A percentile compares a stretch with the other conserved stretches of the same genome.
phyloP scores from a whole-genome alignment of 768 basidiomycete species.

The Trametes meyenii region DNA sequence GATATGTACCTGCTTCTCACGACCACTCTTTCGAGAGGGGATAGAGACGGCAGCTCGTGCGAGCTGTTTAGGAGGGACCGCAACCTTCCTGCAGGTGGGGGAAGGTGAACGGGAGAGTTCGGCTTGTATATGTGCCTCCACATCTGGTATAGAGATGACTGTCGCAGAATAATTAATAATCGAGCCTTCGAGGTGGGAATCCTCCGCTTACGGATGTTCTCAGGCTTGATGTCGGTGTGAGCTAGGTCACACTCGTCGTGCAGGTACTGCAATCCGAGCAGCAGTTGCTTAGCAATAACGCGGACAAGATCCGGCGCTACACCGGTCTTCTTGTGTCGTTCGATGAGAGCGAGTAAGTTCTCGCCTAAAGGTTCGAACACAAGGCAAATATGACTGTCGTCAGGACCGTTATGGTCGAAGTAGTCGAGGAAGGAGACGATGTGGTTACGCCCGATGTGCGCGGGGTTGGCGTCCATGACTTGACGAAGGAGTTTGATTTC shows the following conservation, averaged over 20 bases:
- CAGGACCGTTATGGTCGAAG: slow-evolving; percentile 75
- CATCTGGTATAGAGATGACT: slow-evolving; percentile 86
- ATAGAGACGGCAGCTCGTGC: slow-evolving; percentile 63
- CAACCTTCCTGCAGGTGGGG: slow-evolving; percentile 80
- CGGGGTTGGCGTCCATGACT: slow-evolving; percentile 69
- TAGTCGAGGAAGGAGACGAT: slow-evolving; percentile 91
- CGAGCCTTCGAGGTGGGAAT: slow-evolving; percentile 26
- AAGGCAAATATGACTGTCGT: slow-evolving; percentile 83
- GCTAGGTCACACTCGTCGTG: slow-evolving; percentile 92
- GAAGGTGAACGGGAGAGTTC: slow-evolving; percentile 70
- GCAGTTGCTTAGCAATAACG: slow-evolving; percentile 81
- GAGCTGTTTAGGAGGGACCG: slow-evolving; percentile 71
- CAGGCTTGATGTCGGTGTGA: slow-evolving; percentile 93
- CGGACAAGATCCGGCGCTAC: slow-evolving; percentile 83
- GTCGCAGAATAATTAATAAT: slow-evolving; percentile 6
- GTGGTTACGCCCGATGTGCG: slow-evolving; percentile 77
- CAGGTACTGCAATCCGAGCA: slow-evolving; percentile 88
- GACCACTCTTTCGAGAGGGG: slow-evolving; percentile 49
- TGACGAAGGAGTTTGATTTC: slow-evolving; percentile 91
- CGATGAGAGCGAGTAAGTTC: slow-evolving; percentile 72
- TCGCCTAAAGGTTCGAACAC: slow-evolving; percentile 88
- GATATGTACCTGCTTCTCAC: slow-evolving; percentile 74
- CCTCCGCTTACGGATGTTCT: slow-evolving; percentile 82
- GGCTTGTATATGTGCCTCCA: slow-evolving; percentile 70
- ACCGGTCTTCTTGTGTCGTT: slow-evolving; percentile 80